Base-by-base conservation (phyloP, 148 eudicot genomes). In the Rhododendron vialii region DNA sequence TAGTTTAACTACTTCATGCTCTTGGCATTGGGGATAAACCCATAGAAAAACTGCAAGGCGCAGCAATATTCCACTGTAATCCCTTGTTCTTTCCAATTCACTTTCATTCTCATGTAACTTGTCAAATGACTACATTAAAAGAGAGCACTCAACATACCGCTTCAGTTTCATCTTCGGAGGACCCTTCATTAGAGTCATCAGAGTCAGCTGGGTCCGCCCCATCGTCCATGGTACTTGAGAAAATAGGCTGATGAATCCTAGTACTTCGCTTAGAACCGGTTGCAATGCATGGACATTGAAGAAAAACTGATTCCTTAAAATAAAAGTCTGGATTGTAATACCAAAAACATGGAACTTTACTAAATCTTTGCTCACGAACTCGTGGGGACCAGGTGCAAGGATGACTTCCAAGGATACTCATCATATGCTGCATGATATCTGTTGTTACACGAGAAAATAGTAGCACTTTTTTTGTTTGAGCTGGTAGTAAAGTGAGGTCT, bases 131-230 rank as follows among this genome's bases (percentile, higher is more conserved):
- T 7, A 55, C 48, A 35, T 7, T 1, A 28, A 61, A 71, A 57
- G n/a, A 41, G 17, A 80, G 43, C 15, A 12, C 28, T 5, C 55
- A 69, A 83, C 89, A 85, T 88, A 90, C 91, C 14, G 36, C 79
- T 86, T 84, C 88, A 76, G 81, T 33, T 88, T 88, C 90, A 76
- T n/a, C 74, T 81, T 88, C 74, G 5, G 90, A 75, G 47, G 88
- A 30, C n/a, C 83, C 84, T 67, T 89, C 91, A 41, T 85, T 71
- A 18, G 83, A 83, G 5, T 84, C 90, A 22, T 53, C 81, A 53
- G 83, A 75, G 48, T 89, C 91, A 47, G 74, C 90, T 78, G 88
- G 83, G n/a, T 86, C 87, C 18, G 14, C 73, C 74, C 91, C 89
- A 53, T 86, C 89, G 47, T 88, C 90, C 83, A 80, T 57, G 78